Conservation (phyloP, 78 protist genomes). For the Dictyostelium brefeldianum region DNA sequence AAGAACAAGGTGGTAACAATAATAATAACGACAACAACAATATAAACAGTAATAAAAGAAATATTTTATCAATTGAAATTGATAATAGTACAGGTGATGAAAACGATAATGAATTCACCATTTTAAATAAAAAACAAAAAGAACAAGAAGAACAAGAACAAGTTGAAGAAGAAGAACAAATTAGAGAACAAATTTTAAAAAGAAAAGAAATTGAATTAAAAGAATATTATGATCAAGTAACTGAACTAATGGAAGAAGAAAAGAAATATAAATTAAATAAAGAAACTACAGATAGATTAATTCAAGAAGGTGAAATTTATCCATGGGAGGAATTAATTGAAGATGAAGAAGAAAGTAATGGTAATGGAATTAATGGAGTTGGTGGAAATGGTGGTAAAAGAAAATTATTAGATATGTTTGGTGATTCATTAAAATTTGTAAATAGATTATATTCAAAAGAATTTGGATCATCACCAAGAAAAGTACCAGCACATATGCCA, state of each 20-base stretch:
- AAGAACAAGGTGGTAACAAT: not conserved
- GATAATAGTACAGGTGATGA: slow-evolving; percentile 4
- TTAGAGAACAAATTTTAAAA: slow-evolving; percentile 1
- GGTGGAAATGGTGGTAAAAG: not conserved
- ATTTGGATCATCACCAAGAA: slow-evolving; percentile 88
- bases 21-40: not conserved
- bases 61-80: slow-evolving; percentile 1
- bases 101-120: not conserved
- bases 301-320: slow-evolving; percentile 59
- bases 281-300: slow-evolving; percentile 9
- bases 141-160: not conserved
- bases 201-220: slow-evolving; percentile 7
- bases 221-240: not conserved
- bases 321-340: slow-evolving; percentile 69
- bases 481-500: slow-evolving; percentile 98
- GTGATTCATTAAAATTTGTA: slow-evolving; percentile 88
- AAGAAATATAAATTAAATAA: slow-evolving; percentile 41
- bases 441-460: slow-evolving; percentile 82
- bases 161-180: not conserved
- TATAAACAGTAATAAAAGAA: not conserved
- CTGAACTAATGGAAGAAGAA: not conserved
- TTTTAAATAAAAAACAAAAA: not conserved
- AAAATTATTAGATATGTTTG: slow-evolving; percentile 82
- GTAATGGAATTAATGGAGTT: not conserved
- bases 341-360: not conserved